Percentiles rank a stretch among this genome's conserved stretches.
Evolutionary conservation across 192 early-diverging fungal genomes (phyloP).

Genomic region (Coemansia sp.): DNA sequence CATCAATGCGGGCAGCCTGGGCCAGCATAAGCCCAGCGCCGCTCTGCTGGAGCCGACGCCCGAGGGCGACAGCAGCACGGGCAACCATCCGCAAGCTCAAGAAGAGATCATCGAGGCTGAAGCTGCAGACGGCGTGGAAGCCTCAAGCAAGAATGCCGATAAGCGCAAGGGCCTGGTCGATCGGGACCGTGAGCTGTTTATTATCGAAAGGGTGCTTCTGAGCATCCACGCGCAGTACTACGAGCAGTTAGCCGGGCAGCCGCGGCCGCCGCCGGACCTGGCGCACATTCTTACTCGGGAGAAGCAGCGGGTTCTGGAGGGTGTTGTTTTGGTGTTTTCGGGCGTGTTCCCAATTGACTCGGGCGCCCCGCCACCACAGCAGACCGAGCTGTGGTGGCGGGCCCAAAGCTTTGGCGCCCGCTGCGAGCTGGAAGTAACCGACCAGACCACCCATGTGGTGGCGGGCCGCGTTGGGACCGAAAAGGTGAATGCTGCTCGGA

Average conservation of each 20-base stretch:
- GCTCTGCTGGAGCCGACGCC: conserved; percentile 1
- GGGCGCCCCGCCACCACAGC: conserved; percentile 54
- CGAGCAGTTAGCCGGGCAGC: conserved; percentile 31
- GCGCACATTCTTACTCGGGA: conserved; percentile 60
- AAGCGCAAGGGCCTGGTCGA: conserved; percentile 40
- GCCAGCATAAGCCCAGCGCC: not conserved
- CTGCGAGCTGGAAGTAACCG: conserved; percentile 62
- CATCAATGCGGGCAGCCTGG: conserved; percentile 71
- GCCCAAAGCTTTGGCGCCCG: conserved; percentile 80
- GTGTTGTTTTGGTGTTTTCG: conserved; percentile 73
- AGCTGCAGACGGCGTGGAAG: not conserved
- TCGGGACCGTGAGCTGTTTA: conserved; percentile 59
- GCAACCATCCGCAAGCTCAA: conserved; percentile 16
- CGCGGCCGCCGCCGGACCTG: conserved; percentile 22
- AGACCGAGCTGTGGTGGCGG: conserved; percentile 77
- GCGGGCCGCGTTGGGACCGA: conserved; percentile 74
- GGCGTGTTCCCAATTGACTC: conserved; percentile 69
- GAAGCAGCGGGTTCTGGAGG: conserved; percentile 64
- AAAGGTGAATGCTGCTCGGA: conserved; percentile 70
- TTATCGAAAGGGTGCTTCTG: conserved; percentile 58
- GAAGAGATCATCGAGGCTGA: conserved; percentile 20
- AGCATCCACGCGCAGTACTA: conserved; percentile 73
- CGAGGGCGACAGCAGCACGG: conserved; percentile 6
- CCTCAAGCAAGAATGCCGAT: too few species aligned
- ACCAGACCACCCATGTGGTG: conserved; percentile 81